Evolutionary conservation across 2,329 filamentous ascomycete species (phyloP), one percentile per base, ranked within the genome.

Genomic region (Piedraia hortae): DNA sequence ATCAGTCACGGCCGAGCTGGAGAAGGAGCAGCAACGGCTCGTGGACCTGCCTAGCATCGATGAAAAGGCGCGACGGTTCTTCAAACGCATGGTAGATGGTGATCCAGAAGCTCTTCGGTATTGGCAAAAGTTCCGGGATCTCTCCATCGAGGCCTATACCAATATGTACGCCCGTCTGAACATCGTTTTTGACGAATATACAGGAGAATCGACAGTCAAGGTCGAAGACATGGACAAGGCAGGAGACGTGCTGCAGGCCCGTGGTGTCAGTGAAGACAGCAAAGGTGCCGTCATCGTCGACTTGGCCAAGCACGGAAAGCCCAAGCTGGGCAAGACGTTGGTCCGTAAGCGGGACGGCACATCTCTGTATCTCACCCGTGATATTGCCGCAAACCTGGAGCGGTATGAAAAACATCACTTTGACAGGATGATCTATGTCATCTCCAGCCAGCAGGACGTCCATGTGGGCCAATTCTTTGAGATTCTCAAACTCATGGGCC

Each of bases 21-120:
- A 54, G 21, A 48, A 56, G 35, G 38, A 50, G 11, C 41, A 55
- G 28, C 41, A 59, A 19, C 44, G 49, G 25, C 45, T 51, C 22
- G 44, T 55, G 2, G 45, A 53, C 14, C 54, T 54, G 27, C 51
- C 56, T 6, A 59, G 60, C 28, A 48, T 70, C 9, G 71, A 78
- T 35, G 69, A 78, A 48, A 64, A 72, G 46, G 72, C 72, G 22
- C 64, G 71, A 37, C 54, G 57, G 22, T 67, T 66, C 42, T 69
- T 69, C 50, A 67, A 64, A 51, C 58, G 57, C 32, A 68, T 69
- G 63, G 59, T 62, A 25, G 61, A 67, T 21, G 58, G 61, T 14
- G 56, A 68, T 31, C 39, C 50, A 15, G 51, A 56, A 16, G 62
- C 62, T 4, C 47, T 68, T 19, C 52, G 53, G 11, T 51, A 67